Conservation (phyloP, 805 yeast species). For the Lipomyces sp. region DNA sequence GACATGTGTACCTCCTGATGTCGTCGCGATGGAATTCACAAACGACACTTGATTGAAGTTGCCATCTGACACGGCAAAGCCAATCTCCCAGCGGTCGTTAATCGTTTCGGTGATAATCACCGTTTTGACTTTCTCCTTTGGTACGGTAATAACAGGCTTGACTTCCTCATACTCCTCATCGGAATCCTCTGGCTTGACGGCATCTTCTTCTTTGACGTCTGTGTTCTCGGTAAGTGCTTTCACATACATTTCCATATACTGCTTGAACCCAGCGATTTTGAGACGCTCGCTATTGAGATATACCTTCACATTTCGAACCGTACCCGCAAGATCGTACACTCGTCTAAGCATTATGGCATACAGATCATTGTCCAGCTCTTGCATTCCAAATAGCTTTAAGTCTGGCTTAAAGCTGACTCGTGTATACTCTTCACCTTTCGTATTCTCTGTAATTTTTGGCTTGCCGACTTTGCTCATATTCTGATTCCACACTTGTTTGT, state of each 20-base stretch:
- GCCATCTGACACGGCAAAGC: conserved; percentile 89
- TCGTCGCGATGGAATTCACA: conserved; percentile 96
- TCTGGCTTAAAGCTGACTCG: conserved; percentile 88
- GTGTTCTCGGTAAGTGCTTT: conserved; percentile 54
- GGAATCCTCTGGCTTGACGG: conserved; percentile 40
- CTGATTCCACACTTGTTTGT: conserved; percentile 79
- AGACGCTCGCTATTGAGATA: conserved; percentile 71
- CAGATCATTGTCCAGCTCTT: conserved; percentile 73
- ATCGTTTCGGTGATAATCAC: conserved; percentile 74
- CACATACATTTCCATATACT: conserved; percentile 84
- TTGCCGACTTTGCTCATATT: conserved; percentile 79
- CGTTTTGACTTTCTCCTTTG: conserved; percentile 39
- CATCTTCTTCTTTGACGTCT: conserved; percentile 32
- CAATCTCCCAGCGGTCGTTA: conserved; percentile 92
- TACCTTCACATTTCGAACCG: conserved; percentile 78
- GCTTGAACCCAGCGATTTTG: conserved; percentile 71
- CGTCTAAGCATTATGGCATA: conserved; percentile 84
- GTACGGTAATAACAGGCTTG: conserved; percentile 21
- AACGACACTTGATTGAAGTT: conserved; percentile 90
- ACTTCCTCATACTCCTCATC: conserved; percentile 31
- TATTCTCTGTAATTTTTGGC: conserved; percentile 63
- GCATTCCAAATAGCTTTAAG: conserved; percentile 78
- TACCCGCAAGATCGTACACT: conserved; percentile 93
- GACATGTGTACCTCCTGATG: conserved; percentile 95
- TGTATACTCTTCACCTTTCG: conserved; percentile 67